Percentiles rank a stretch among this genome's conserved stretches.
Evolutionary conservation across 345 rosid genomes (phyloP).

Genomic region (Salix koriyanagi): DNA sequence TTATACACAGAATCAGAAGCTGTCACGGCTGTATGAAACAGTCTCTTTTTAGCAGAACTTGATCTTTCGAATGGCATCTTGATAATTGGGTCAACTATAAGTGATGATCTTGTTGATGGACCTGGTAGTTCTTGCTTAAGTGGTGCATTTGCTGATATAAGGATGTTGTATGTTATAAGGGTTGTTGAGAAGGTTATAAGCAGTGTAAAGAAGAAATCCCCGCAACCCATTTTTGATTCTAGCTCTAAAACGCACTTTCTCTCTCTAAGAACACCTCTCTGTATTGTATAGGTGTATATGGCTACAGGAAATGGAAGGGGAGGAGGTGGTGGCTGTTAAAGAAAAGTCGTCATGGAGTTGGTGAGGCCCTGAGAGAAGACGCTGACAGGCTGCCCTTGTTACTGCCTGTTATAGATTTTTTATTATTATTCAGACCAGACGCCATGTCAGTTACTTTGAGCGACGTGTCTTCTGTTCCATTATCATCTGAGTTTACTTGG

Average conservation of each 20-base stretch:
- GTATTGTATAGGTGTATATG: background rate
- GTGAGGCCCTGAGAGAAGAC: background rate
- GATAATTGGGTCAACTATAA: slow-evolving; percentile 63
- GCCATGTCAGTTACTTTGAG: background rate
- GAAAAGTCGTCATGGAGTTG: background rate
- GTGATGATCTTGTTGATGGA: slow-evolving; percentile 38
- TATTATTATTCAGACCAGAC: background rate
- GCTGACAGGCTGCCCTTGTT: background rate
- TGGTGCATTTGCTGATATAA: slow-evolving; percentile 91
- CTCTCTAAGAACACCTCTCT: background rate
- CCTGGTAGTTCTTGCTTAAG: slow-evolving; percentile 80
- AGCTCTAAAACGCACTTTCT: background rate
- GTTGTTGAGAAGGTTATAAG: slow-evolving; percentile 74
- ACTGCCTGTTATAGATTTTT: background rate
- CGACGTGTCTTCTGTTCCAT: background rate
- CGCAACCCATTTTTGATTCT: slow-evolving; percentile 55
- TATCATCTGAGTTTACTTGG: no score
- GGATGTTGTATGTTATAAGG: slow-evolving; percentile 89
- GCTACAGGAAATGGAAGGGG: background rate
- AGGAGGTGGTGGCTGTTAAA: background rate
- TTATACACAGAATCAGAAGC: slow-evolving; percentile 92
- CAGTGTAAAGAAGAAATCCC: slow-evolving; percentile 62
- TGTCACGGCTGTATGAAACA: slow-evolving; percentile 98
- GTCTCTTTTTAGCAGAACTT: slow-evolving; percentile 32
- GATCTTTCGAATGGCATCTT: slow-evolving; percentile 59